Conservation (phyloP, 2,329 filamentous ascomycete genomes). For the Aspergillus quadricinctus region DNA sequence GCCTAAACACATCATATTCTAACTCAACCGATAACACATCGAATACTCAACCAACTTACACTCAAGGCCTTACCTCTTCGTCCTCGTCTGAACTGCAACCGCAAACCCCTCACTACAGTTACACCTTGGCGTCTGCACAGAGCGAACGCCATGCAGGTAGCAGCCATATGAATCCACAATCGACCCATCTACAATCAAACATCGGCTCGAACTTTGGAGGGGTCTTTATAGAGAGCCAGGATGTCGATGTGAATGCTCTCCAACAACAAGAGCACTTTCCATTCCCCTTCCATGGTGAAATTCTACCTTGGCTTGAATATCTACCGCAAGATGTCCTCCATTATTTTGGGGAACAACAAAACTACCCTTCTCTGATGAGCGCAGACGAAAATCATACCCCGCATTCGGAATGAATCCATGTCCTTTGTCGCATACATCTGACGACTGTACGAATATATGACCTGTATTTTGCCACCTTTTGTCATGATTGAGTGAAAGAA, state of each 20-base stretch:
- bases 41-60: slow-evolving; percentile 22
- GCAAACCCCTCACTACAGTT: slow-evolving; percentile 20
- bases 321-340: slow-evolving; percentile 62
- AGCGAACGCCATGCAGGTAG: slow-evolving; percentile 12
- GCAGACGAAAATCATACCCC: slow-evolving; percentile 22
- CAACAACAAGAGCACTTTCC: slow-evolving; percentile 37
- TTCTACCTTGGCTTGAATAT: slow-evolving; percentile 72
- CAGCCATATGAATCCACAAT: slow-evolving; percentile 14
- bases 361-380: slow-evolving; percentile 27
- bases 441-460: slow-evolving; percentile 8
- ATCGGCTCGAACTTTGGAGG: slow-evolving; percentile 18
- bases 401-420: slow-evolving; percentile 17
- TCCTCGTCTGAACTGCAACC: slow-evolving; percentile 15
- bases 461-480: slow-evolving; percentile 5
- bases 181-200: slow-evolving; percentile 15
- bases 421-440: neutral
- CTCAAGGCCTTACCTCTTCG: slow-evolving; percentile 15
- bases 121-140: slow-evolving; percentile 16
- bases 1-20: slow-evolving; percentile 45
- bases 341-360: slow-evolving; percentile 45
- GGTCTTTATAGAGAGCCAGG: slow-evolving; percentile 72
- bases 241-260: slow-evolving; percentile 68
- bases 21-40: slow-evolving; percentile 14
- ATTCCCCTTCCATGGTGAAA: slow-evolving; percentile 49
- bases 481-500: slow-evolving; percentile 5